A percentile compares a stretch with the other conserved stretches of the same genome.
Conservation (phyloP, 257 asterid genomes). For the Plantago elongata region DNA sequence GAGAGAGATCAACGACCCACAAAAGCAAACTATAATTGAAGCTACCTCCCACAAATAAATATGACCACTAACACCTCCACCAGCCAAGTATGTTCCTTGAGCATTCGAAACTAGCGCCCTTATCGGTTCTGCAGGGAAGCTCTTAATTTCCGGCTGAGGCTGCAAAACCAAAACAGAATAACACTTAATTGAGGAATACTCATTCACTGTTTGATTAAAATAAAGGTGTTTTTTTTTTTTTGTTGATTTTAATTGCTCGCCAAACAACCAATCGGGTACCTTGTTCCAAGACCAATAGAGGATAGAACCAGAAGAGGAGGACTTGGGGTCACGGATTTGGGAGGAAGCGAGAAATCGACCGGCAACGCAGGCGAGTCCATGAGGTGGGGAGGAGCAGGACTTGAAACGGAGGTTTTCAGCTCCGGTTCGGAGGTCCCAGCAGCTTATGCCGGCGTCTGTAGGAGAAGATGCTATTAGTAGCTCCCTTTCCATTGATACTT, state of each 20-base stretch:
- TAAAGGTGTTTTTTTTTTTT: too few species aligned
- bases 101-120: conserved; percentile 57
- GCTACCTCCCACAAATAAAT: conserved; percentile 91
- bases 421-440: conserved; percentile 86
- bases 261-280: conserved; percentile 27
- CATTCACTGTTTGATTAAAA: too few species aligned
- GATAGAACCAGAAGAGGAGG: conserved; percentile 59
- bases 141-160: conserved; percentile 86
- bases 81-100: conserved; percentile 73
- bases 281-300: conserved; percentile 88
- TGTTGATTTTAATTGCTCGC: too few species aligned
- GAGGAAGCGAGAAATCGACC: conserved; percentile 79
- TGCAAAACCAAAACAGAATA: conserved; percentile 24
- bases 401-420: conserved; percentile 60
- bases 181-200: neutral
- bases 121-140: conserved; percentile 76
- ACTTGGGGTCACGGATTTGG: conserved; percentile 65
- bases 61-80: conserved; percentile 82
- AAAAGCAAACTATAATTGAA: neutral
- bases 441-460: conserved; percentile 75
- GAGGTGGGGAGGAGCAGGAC: conserved; percentile 69
- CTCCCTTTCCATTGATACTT: conserved; percentile 42
- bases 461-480: conserved; percentile 82
- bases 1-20: neutral
- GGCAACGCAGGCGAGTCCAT: conserved; percentile 63